A percentile compares a stretch with the other conserved stretches of the same genome.
Evolutionary conservation across 306 rosid genomes (phyloP).

Genomic region (Canavalia ensiformis): DNA sequence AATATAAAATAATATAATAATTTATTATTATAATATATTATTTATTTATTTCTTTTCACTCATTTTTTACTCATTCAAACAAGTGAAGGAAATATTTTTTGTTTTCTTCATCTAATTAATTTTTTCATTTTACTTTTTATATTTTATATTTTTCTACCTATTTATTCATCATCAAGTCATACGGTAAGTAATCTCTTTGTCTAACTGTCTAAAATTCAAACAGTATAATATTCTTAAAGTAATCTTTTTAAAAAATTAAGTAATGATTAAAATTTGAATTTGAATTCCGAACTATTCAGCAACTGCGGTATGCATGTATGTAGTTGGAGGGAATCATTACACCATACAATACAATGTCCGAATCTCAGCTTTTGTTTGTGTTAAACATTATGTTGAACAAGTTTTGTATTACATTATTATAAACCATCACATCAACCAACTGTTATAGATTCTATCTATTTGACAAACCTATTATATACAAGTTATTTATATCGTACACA

Average conservation of each 20-base stretch:
- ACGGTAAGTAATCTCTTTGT: no score
- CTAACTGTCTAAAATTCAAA: no score
- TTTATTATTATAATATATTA: no score
- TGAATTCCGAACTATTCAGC: not conserved
- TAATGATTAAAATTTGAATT: not conserved
- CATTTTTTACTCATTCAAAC: no score
- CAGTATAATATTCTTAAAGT: not conserved
- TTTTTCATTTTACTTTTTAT: no score
- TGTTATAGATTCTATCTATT: conserved; percentile 34
- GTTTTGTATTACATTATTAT: conserved; percentile 28
- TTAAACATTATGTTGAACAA: not conserved
- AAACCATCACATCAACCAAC: conserved; percentile 35
- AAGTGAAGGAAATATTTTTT: no score
- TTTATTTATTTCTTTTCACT: no score
- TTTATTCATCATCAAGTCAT: no score
- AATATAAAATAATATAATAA: no score
- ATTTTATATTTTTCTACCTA: no score
- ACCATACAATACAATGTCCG: not conserved
- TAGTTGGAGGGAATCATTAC: not conserved
- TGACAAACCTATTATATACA: conserved; percentile 4
- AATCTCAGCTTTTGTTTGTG: conserved; percentile 5
- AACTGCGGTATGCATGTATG: not conserved
- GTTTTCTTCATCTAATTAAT: no score
- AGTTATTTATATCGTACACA: not conserved
- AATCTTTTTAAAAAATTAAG: not conserved